A percentile compares a stretch with the other conserved stretches of the same genome.
phyloP scores from a whole-genome alignment of 495 filamentous ascomycete genomes.

The Zalerion maritima region DNA sequence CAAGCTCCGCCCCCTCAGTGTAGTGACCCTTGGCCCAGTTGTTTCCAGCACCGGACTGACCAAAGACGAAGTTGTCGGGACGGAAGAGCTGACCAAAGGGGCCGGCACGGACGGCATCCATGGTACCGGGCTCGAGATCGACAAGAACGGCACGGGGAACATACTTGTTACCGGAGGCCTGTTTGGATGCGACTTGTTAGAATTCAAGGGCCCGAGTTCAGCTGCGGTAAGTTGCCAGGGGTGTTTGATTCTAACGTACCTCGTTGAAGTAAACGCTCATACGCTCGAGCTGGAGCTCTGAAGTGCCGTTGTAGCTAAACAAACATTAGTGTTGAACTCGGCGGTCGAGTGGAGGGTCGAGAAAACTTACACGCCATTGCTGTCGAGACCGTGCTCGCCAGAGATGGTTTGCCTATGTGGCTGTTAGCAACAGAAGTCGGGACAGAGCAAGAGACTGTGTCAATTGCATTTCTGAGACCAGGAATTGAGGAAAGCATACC shows the following conservation, averaged over 20 bases:
- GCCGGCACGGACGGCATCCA: constrained; percentile 98
- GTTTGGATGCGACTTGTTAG: constrained; percentile 3
- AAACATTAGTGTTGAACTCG: no score
- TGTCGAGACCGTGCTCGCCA: constrained; percentile 97
- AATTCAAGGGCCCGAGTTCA: no score
- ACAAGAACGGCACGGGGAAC: constrained; percentile 98
- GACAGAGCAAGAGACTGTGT: no score
- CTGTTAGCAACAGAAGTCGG: no score
- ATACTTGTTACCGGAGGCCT: constrained; percentile 96
- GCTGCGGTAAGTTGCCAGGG: not conserved
- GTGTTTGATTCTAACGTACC: constrained; percentile 36
- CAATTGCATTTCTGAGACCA: no score
- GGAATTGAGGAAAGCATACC: no score
- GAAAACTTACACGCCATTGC: constrained; percentile 53
- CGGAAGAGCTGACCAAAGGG: constrained; percentile 99
- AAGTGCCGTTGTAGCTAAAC: constrained; percentile 91
- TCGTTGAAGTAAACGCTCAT: constrained; percentile 99
- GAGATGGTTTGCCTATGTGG: constrained; percentile 98
- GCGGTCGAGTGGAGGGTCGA: constrained; percentile 13
- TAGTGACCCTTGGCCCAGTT: constrained; percentile 99
- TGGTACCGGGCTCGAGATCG: constrained; percentile 96
- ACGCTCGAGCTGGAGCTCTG: constrained; percentile 97
- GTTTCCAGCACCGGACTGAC: constrained; percentile 98
- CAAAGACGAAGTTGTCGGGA: constrained; percentile 99
- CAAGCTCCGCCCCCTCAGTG: constrained; percentile 98